Evolutionary conservation across 1,139 yeast species (phyloP).

Genomic region (Pneumocystis jirovecii): DNA sequence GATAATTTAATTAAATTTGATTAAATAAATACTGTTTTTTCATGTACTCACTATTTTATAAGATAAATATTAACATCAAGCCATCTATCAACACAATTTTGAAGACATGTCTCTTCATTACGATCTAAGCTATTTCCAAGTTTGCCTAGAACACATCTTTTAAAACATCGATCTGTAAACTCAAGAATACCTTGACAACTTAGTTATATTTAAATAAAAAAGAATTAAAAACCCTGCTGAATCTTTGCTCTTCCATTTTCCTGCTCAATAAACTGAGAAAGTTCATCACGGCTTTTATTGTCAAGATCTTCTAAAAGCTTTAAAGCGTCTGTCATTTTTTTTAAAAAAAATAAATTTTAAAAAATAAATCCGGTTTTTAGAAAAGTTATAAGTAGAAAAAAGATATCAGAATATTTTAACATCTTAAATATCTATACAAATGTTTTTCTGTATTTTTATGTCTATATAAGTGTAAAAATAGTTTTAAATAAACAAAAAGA

Average conservation of each 20-base stretch:
- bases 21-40: neutral
- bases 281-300: slow-evolving; percentile 7
- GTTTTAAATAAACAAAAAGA: no score
- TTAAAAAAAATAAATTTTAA: neutral
- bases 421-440: no score
- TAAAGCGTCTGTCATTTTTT: neutral
- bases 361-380: neutral
- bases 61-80: slow-evolving; percentile 10
- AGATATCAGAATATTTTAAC: no score
- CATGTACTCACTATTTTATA: slow-evolving; percentile 5
- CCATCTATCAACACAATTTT: slow-evolving; percentile 9
- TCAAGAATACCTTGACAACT: slow-evolving; percentile 4
- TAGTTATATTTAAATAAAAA: neutral
- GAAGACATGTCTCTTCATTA: slow-evolving; percentile 6
- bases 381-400: neutral
- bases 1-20: neutral
- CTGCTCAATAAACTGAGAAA: slow-evolving; percentile 7
- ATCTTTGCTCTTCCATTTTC: slow-evolving; percentile 10
- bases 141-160: slow-evolving; percentile 5
- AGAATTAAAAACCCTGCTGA: neutral
- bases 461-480: no score
- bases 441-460: no score
- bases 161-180: slow-evolving; percentile 9
- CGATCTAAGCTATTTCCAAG: slow-evolving; percentile 6
- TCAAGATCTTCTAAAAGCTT: neutral